Evolutionary conservation across 2,329 filamentous ascomycete genomes (phyloP).

Genomic region (Talaromyces sp.): DNA sequence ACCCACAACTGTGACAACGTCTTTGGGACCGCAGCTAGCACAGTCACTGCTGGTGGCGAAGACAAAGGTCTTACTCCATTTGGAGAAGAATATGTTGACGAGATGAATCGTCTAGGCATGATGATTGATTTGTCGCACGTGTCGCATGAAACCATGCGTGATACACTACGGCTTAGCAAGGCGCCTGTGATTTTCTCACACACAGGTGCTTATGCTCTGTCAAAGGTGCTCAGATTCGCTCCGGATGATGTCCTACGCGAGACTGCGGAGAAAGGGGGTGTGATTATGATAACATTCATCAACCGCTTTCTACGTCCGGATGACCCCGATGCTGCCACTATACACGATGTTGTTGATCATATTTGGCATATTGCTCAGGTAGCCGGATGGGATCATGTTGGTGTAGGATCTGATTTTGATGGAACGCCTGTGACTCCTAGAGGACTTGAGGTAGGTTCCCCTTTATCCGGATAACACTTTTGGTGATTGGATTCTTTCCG

Average conservation of each 20-base stretch:
- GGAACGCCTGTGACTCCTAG: conserved; percentile 10
- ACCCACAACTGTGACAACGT: conserved; percentile 26
- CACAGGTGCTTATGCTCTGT: conserved; percentile 13
- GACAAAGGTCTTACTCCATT: conserved; percentile 21
- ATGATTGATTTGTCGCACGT: conserved; percentile 25
- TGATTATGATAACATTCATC: conserved; percentile 22
- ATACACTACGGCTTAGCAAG: conserved; percentile 18
- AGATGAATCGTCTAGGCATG: conserved; percentile 27
- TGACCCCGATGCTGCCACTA: conserved; percentile 22
- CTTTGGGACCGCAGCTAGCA: conserved; percentile 20
- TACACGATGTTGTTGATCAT: conserved; percentile 30
- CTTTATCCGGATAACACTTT: too few species aligned
- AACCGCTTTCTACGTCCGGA: conserved; percentile 16
- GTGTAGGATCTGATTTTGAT: conserved; percentile 13
- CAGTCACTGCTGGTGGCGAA: conserved; percentile 5
- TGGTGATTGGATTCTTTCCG: too few species aligned
- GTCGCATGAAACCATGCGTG: conserved; percentile 21
- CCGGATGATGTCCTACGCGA: conserved; percentile 19
- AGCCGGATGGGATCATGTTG: conserved; percentile 13
- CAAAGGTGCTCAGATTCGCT: conserved; percentile 15
- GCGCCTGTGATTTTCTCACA: conserved; percentile 23
- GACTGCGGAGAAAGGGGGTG: conserved; percentile 17
- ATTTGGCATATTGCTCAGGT: conserved; percentile 12
- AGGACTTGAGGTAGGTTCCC: conserved; percentile 5
- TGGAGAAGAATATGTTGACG: conserved; percentile 18